These are phyloP conservation scores for Talaromyces wortmannii DNA, from an alignment of 495 filamentous ascomycete genomes.

Conservation along the genomic window DNA sequence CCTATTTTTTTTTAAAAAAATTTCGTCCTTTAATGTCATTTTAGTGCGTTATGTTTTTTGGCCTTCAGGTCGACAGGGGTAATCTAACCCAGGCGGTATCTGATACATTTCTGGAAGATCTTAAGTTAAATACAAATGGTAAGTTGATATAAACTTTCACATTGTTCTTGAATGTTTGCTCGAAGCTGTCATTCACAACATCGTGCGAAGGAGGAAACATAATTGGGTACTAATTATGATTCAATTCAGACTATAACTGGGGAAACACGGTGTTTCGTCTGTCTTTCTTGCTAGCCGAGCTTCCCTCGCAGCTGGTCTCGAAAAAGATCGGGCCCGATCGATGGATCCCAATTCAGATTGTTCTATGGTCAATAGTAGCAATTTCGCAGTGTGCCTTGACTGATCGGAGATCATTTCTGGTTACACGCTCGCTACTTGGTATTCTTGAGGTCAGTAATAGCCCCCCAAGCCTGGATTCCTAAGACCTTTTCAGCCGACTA, in stretches of 20 bases:
- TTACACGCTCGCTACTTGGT: slow-evolving; percentile 55
- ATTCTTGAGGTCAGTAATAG: slow-evolving; percentile 36
- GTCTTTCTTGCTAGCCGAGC: slow-evolving; percentile 53
- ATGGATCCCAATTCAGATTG: slow-evolving; percentile 74
- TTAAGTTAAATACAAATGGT: slow-evolving; percentile 59
- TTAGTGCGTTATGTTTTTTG: slow-evolving; percentile 76
- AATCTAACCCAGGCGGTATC: slow-evolving; percentile 67
- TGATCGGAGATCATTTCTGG: slow-evolving; percentile 54
- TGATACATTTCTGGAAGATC: slow-evolving; percentile 59
- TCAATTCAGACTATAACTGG: slow-evolving; percentile 19
- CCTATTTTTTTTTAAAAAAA: neutral
- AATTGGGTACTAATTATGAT: slow-evolving; percentile 5
- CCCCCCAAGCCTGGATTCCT: slow-evolving; percentile 34
- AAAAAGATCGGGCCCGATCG: slow-evolving; percentile 68
- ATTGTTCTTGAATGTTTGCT: too few relatives aligned
- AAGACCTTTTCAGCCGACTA: neutral
- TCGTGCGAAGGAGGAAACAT: too few relatives aligned
- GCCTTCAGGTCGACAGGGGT: slow-evolving; percentile 71
- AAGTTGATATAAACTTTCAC: slow-evolving; percentile 44
- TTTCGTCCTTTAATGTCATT: slow-evolving; percentile 20
- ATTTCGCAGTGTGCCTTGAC: slow-evolving; percentile 52
- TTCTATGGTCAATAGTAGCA: slow-evolving; percentile 65
- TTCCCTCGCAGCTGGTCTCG: slow-evolving; percentile 60
- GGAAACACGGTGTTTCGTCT: slow-evolving; percentile 17
- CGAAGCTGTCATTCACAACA: too few relatives aligned